Evolutionary conservation across 164 flowering plant genomes (phyloP).

Genomic region (Annona cherimola): DNA sequence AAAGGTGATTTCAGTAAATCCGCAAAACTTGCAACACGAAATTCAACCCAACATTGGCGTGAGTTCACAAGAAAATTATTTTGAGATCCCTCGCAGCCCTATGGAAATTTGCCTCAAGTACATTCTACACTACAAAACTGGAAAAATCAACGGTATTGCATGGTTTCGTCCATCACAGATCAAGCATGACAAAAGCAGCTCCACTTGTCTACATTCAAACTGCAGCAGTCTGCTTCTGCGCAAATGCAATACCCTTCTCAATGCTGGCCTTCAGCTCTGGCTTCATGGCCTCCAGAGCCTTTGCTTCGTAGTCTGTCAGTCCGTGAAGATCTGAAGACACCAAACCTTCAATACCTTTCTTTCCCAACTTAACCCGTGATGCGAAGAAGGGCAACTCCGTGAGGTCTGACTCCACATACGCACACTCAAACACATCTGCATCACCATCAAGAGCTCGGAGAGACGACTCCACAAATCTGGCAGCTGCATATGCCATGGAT

Average conservation of each 20-base stretch:
- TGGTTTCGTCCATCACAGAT: not conserved
- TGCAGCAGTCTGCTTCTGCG: slow-evolving; percentile 9
- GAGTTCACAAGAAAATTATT: no score
- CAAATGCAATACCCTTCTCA: slow-evolving; percentile 17
- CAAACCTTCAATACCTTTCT: slow-evolving; percentile 17
- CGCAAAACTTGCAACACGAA: no score
- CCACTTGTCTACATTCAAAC: not conserved
- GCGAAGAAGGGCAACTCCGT: slow-evolving; percentile 15
- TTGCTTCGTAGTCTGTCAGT: slow-evolving; percentile 15
- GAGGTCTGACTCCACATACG: slow-evolving; percentile 10
- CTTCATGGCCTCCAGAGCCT: slow-evolving; percentile 16
- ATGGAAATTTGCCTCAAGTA: no score
- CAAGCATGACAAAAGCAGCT: not conserved
- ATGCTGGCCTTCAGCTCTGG: slow-evolving; percentile 21
- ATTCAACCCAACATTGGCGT: no score
- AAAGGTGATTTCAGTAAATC: no score
- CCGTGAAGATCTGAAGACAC: slow-evolving; percentile 13
- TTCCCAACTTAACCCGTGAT: slow-evolving; percentile 14
- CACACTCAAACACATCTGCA: slow-evolving; percentile 12
- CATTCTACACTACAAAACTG: not conserved
- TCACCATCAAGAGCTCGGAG: slow-evolving; percentile 17
- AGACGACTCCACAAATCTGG: slow-evolving; percentile 17
- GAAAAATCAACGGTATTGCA: not conserved
- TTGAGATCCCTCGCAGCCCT: no score
- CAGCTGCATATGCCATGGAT: slow-evolving; percentile 19